These are phyloP conservation scores for Xylaria sp. DNA, from an alignment of 2,329 filamentous ascomycete species.

Conservation along the genomic window DNA sequence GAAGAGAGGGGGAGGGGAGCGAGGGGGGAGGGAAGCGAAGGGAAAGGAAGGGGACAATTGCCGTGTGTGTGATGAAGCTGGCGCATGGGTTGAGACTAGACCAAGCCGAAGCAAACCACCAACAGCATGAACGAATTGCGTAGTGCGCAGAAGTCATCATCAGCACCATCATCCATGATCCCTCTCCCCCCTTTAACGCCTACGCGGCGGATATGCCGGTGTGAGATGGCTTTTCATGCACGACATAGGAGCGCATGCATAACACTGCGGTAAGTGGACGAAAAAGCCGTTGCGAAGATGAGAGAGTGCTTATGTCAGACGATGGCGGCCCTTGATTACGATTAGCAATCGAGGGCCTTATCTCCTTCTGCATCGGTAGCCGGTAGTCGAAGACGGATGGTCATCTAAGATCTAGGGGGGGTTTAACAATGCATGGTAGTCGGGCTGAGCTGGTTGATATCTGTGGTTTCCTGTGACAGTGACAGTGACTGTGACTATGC, in stretches of 20 bases:
- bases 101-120: neutral
- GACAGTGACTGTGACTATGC: neutral
- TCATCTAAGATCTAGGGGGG: neutral
- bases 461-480: neutral
- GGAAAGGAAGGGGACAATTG: neutral
- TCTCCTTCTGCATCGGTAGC: conserved; percentile 14
- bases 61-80: conserved; percentile 9
- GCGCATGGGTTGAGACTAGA: neutral
- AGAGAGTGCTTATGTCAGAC: conserved; percentile 33
- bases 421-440: neutral
- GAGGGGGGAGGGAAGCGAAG: neutral
- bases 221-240: conserved; percentile 27
- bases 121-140: neutral
- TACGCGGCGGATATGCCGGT: conserved; percentile 28
- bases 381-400: conserved; percentile 15
- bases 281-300: conserved; percentile 11
- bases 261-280: conserved; percentile 1
- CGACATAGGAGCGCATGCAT: conserved; percentile 29
- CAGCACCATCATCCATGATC: neutral
- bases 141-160: neutral
- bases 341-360: conserved; percentile 25
- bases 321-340: conserved; percentile 15
- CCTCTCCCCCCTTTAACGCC: neutral
- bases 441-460: conserved; percentile 6
- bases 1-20: neutral